Evolutionary conservation across 2,329 filamentous ascomycete genomes (phyloP).

Genomic region (Sarocladium brachiariae): DNA sequence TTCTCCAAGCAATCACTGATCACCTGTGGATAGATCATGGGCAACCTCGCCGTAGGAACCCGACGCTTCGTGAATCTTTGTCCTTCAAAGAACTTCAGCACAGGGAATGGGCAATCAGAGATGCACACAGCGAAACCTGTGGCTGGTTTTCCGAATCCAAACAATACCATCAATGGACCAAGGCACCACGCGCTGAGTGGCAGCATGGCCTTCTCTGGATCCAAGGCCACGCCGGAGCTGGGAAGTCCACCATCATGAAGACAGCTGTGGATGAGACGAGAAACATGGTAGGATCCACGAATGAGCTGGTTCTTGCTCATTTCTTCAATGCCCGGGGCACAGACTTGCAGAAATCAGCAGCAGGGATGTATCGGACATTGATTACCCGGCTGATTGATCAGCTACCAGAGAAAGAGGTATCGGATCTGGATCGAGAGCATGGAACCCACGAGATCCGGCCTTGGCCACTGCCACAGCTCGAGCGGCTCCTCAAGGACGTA

Average conservation of each 20-base stretch:
- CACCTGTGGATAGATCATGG: too few relatives aligned
- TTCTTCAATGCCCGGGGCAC: constrained; percentile 45
- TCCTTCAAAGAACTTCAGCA: background rate
- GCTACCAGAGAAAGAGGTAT: too few relatives aligned
- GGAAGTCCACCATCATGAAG: constrained; percentile 12
- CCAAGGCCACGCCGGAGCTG: constrained; percentile 8
- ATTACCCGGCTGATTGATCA: constrained; percentile 31
- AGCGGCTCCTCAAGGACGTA: background rate
- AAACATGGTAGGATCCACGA: background rate
- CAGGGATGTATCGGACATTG: constrained; percentile 44
- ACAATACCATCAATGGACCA: background rate
- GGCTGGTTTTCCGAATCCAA: background rate
- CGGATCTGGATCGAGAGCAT: too few relatives aligned
- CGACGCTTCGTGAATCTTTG: background rate
- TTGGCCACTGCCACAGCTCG: background rate
- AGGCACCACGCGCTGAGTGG: background rate
- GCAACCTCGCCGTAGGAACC: too few relatives aligned
- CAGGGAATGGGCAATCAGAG: background rate
- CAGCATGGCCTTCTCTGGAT: constrained; percentile 10
- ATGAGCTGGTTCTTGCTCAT: constrained; percentile 28
- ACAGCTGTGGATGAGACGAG: background rate
- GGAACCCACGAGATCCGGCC: too few relatives aligned
- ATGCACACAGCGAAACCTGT: background rate
- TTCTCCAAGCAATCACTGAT: too few relatives aligned
- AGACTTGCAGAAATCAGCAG: constrained; percentile 34